These are phyloP conservation scores for Lepiota venenata DNA, from an alignment of 768 basidiomycete genomes.

Conservation along the genomic window DNA sequence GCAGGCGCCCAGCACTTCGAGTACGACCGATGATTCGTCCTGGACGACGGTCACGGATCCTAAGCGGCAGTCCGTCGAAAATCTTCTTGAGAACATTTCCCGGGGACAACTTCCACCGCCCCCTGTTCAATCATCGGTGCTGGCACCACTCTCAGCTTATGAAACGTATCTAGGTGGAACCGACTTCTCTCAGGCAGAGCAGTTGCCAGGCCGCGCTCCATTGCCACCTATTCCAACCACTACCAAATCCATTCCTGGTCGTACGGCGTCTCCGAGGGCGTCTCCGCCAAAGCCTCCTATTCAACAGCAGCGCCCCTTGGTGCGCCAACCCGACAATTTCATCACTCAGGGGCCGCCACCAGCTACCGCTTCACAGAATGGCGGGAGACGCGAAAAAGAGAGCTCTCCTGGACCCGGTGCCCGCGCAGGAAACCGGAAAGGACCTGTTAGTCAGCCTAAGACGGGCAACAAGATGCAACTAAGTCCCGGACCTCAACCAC, in stretches of 20 bases:
- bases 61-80: slow-evolving; percentile 82
- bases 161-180: slow-evolving; percentile 40
- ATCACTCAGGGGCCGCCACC: slow-evolving; percentile 10
- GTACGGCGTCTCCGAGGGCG: slow-evolving; percentile 52
- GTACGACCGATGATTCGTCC: slow-evolving; percentile 54
- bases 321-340: slow-evolving; percentile 16
- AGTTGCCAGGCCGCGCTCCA: slow-evolving; percentile 42
- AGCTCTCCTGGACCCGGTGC: slow-evolving; percentile 59
- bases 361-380: not conserved
- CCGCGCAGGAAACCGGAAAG: slow-evolving; percentile 29
- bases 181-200: slow-evolving; percentile 44
- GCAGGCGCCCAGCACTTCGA: slow-evolving; percentile 36
- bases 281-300: slow-evolving; percentile 65
- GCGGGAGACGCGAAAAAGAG: slow-evolving; percentile 59
- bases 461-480: slow-evolving; percentile 42
- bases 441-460: slow-evolving; percentile 36
- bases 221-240: slow-evolving; percentile 62
- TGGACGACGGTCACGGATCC: slow-evolving; percentile 58
- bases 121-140: slow-evolving; percentile 29
- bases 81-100: slow-evolving; percentile 71
- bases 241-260: slow-evolving; percentile 24
- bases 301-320: slow-evolving; percentile 31
- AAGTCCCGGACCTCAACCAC: slow-evolving; percentile 65
- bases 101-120: slow-evolving; percentile 39
- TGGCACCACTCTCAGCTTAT: slow-evolving; percentile 37